A percentile compares a stretch with the other conserved stretches of the same genome.
Evolutionary conservation across 2,329 filamentous ascomycete genomes (phyloP).

Genomic region (Fusarium denticulatum): DNA sequence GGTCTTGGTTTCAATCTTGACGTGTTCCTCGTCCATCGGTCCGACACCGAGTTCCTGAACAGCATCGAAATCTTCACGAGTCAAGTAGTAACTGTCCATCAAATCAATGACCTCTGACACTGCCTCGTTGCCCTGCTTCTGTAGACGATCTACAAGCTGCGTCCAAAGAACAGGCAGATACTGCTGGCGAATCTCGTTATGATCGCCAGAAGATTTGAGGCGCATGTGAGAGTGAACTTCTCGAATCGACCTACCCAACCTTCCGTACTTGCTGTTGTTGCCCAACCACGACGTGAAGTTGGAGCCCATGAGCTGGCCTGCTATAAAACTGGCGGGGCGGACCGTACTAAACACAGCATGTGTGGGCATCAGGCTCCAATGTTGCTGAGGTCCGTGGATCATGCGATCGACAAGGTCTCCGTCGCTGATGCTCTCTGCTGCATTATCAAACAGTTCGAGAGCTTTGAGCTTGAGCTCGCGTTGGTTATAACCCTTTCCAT

Average conservation of each 20-base stretch:
- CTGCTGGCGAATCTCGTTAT: slow-evolving; percentile 92
- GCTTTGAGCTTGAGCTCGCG: slow-evolving; percentile 80
- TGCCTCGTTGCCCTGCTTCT: slow-evolving; percentile 81
- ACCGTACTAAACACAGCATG: slow-evolving; percentile 97
- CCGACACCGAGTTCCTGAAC: slow-evolving; percentile 93
- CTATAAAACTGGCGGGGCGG: slow-evolving; percentile 85
- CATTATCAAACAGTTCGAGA: slow-evolving; percentile 87
- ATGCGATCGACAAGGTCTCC: slow-evolving; percentile 95
- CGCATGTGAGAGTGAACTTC: slow-evolving; percentile 99
- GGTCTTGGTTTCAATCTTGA: slow-evolving; percentile 84
- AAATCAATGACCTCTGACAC: slow-evolving; percentile 87
- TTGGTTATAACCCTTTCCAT: slow-evolving; percentile 63
- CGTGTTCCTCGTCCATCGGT: slow-evolving; percentile 76
- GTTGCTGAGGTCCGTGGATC: slow-evolving; percentile 98
- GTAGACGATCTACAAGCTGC: slow-evolving; percentile 77
- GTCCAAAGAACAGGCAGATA: slow-evolving; percentile 92
- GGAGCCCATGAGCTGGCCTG: slow-evolving; percentile 79
- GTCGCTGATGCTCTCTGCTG: slow-evolving; percentile 95
- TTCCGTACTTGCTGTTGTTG: slow-evolving; percentile 88
- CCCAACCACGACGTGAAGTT: slow-evolving; percentile 93
- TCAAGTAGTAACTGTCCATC: slow-evolving; percentile 97
- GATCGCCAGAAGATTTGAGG: slow-evolving; percentile 86
- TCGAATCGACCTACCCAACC: slow-evolving; percentile 82
- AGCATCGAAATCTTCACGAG: slow-evolving; percentile 92
- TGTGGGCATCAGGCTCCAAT: slow-evolving; percentile 97